phyloP scores from a whole-genome alignment of 208 protist species.

The Acanthamoeba polyphaga region DNA sequence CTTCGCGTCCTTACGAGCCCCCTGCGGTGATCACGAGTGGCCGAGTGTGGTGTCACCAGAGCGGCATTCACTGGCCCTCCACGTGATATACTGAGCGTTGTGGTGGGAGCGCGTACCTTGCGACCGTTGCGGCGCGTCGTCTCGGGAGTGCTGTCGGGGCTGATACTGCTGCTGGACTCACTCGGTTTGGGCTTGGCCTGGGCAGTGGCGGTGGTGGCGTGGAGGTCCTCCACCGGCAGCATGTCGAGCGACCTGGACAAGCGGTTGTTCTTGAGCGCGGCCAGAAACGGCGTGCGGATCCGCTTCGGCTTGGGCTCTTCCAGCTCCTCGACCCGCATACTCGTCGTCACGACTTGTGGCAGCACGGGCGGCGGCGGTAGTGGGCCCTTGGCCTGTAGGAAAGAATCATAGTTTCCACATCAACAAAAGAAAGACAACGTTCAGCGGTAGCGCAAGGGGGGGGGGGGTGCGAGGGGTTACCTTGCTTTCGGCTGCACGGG shows the following conservation, averaged over 20 bases:
- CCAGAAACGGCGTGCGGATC: neutral
- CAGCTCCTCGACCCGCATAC: neutral
- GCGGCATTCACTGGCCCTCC: no score
- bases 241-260: constrained; percentile 17
- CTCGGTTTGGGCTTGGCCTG: neutral
- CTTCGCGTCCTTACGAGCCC: neutral
- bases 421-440: neutral
- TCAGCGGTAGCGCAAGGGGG: neutral
- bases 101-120: no score
- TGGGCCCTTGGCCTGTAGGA: no score
- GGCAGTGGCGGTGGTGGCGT: neutral
- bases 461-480: neutral
- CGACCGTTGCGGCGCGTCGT: no score
- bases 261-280: constrained; percentile 6
- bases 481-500: neutral
- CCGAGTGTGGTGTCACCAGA: no score
- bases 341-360: neutral
- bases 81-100: no score
- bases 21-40: neutral
- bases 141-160: no score
- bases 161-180: no score
- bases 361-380: no score
- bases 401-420: no score
- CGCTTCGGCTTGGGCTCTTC: neutral
- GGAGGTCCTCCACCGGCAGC: neutral